phyloP scores from a whole-genome alignment of 176 grass and related monocot genomes.

The Eragrostis curvula region DNA sequence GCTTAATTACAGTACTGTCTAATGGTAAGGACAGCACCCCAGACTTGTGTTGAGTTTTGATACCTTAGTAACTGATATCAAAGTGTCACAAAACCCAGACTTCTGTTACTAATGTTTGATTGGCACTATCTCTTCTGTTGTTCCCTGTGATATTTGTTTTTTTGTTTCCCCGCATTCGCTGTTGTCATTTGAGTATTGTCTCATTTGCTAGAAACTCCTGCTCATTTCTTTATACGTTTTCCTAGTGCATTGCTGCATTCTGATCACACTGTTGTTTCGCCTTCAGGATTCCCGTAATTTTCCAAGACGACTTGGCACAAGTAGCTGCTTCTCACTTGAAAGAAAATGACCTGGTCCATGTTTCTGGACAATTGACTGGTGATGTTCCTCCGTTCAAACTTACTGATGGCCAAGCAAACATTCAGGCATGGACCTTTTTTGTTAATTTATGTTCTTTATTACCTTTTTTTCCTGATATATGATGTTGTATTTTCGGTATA shows the following conservation, averaged over 20 bases:
- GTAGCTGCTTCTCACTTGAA: constrained; percentile 71
- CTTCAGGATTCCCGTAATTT: constrained; percentile 85
- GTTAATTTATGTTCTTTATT: not conserved
- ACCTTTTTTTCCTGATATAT: not conserved
- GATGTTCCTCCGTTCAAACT: constrained; percentile 56
- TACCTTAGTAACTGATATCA: not conserved
- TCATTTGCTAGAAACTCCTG: not conserved
- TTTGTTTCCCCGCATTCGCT: not conserved
- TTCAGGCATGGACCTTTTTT: constrained; percentile 55
- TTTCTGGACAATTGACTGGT: constrained; percentile 78
- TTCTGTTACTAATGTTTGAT: constrained; percentile 3
- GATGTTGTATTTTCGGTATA: not conserved
- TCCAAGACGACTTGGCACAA: constrained; percentile 88
- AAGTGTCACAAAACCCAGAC: not conserved
- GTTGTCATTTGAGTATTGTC: not conserved
- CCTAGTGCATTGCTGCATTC: not conserved
- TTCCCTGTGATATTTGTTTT: not conserved
- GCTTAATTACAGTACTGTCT: not conserved
- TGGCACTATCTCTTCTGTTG: not conserved
- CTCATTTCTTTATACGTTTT: not conserved
- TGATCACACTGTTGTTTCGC: not conserved
- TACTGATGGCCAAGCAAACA: constrained; percentile 62
- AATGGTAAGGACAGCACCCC: not conserved
- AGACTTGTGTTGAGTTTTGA: not conserved
- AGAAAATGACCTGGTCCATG: constrained; percentile 74